Percentiles rank a stretch among this genome's conserved stretches.
These are phyloP conservation scores for Detonula confervacea DNA, from an alignment of 352 stramenopile species.

Conservation along the genomic window DNA sequence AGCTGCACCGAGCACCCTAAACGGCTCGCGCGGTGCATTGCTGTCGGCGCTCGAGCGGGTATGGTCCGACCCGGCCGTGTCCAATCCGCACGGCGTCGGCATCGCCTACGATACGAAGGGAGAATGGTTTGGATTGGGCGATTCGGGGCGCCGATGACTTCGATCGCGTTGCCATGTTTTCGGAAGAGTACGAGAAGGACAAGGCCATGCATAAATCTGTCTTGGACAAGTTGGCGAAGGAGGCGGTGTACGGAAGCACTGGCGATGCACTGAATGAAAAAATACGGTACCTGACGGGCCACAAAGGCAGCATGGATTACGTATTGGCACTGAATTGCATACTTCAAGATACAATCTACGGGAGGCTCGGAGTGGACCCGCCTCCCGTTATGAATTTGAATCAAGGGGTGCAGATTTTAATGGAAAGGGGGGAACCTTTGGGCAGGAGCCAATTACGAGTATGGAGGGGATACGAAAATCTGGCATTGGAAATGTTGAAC, in stretches of 20 bases:
- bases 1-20: neutral
- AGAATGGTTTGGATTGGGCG: neutral
- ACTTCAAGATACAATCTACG: neutral
- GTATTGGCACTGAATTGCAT: neutral
- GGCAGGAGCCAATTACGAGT: neutral
- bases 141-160: neutral
- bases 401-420: neutral
- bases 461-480: neutral
- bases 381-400: neutral
- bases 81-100: neutral
- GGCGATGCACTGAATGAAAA: too few species aligned
- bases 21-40: neutral
- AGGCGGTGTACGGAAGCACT: neutral
- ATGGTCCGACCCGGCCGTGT: neutral
- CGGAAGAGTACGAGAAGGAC: neutral
- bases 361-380: neutral
- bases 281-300: too few species aligned
- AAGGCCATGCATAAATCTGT: neutral
- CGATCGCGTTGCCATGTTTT: neutral
- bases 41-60: neutral
- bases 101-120: neutral
- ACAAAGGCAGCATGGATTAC: neutral
- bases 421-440: neutral
- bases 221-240: neutral
- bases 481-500: neutral